Percentiles rank a stretch among this genome's conserved stretches.
Evolutionary conservation across 768 basidiomycete species (phyloP).

Genomic region (Boletus coccyginus): DNA sequence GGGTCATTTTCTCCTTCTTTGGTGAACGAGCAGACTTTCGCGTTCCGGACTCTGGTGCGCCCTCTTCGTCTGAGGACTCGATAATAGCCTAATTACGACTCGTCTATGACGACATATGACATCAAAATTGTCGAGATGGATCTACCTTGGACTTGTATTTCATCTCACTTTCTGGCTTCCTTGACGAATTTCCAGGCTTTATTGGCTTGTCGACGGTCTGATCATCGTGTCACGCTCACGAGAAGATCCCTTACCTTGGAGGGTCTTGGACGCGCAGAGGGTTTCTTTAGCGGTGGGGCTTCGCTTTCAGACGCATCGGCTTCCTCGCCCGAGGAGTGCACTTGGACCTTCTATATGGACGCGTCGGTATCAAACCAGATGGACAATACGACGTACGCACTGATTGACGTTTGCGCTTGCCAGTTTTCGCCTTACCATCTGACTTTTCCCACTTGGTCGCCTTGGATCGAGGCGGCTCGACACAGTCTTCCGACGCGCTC

Average conservation of each 20-base stretch:
- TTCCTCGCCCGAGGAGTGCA: not conserved
- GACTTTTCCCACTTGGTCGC: constrained; percentile 10
- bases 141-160: constrained; percentile 29
- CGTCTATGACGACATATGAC: not conserved
- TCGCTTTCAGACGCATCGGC: constrained; percentile 1
- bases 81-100: constrained; percentile 19
- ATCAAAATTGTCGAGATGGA: not conserved
- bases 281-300: constrained; percentile 7
- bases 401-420: constrained; percentile 9
- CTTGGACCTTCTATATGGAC: not conserved
- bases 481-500: constrained; percentile 2
- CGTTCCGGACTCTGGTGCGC: constrained; percentile 1
- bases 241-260: constrained; percentile 9
- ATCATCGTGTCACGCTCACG: not conserved
- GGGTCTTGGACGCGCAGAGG: constrained; percentile 6
- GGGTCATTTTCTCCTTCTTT: constrained; percentile 3
- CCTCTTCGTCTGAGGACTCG: constrained; percentile 31
- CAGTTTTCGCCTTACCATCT: not conserved
- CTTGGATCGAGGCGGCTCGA: not conserved
- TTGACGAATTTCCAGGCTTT: constrained; percentile 10
- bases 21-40: constrained; percentile 2
- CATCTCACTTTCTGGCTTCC: constrained; percentile 19
- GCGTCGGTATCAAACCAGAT: not conserved
- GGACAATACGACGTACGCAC: constrained; percentile 6
- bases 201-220: constrained; percentile 3